Evolutionary conservation across 176 grass and related monocot species (phyloP).

Genomic region (Ampelocalamus luodianensis): DNA sequence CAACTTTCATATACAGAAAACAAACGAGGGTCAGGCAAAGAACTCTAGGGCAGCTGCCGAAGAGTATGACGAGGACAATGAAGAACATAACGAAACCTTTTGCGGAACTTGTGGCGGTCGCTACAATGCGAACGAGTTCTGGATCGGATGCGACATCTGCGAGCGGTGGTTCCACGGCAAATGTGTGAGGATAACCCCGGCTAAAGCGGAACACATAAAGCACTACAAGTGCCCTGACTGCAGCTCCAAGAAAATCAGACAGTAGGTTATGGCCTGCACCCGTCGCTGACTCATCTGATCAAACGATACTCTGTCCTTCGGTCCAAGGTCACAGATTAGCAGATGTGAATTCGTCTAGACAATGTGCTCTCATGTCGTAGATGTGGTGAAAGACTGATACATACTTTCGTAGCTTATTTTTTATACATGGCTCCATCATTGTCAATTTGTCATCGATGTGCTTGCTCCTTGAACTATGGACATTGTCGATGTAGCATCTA

Average conservation of each 20-base stretch:
- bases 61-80: constrained; percentile 40
- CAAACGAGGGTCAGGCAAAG: constrained; percentile 43
- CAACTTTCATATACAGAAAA: constrained; percentile 12
- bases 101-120: constrained; percentile 57
- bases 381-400: constrained; percentile 32
- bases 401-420: constrained; percentile 7
- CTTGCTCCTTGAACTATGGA: not conserved
- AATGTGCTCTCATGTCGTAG: constrained; percentile 41
- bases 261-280: constrained; percentile 23
- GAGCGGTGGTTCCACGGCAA: constrained; percentile 87
- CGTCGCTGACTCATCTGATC: constrained; percentile 48
- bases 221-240: constrained; percentile 86
- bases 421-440: constrained; percentile 32
- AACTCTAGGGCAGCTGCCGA: constrained; percentile 43
- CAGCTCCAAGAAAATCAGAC: constrained; percentile 69
- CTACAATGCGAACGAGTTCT: constrained; percentile 68
- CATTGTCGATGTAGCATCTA: not conserved
- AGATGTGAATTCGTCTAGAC: constrained; percentile 43
- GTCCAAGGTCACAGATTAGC: constrained; percentile 42
- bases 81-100: constrained; percentile 72
- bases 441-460: not conserved
- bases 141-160: constrained; percentile 80
- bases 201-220: constrained; percentile 74
- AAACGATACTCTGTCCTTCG: constrained; percentile 31
- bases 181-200: constrained; percentile 72